phyloP scores from a whole-genome alignment of 2,329 filamentous ascomycete genomes.

The Aspergillus texensis region DNA sequence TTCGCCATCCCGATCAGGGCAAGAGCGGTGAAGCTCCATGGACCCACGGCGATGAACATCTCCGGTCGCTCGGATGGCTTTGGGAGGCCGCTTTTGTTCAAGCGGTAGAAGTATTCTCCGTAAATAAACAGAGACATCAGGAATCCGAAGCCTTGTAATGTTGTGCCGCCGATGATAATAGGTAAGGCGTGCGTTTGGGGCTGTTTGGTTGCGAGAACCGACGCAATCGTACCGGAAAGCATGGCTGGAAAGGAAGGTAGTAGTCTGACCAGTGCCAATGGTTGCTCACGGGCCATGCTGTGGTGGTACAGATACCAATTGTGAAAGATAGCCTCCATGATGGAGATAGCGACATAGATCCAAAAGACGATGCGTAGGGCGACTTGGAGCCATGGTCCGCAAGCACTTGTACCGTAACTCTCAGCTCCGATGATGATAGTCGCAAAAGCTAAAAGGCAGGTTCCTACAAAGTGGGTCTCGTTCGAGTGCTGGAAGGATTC shows the following conservation, averaged over 20 bases:
- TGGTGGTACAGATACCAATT: slow-evolving; percentile 14
- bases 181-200: slow-evolving; percentile 36
- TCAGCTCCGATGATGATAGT: slow-evolving; percentile 67
- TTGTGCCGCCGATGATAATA: slow-evolving; percentile 48
- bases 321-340: slow-evolving; percentile 10
- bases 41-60: slow-evolving; percentile 58
- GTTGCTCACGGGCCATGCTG: neutral
- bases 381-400: slow-evolving; percentile 58
- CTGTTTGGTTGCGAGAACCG: slow-evolving; percentile 34
- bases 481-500: slow-evolving; percentile 61
- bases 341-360: slow-evolving; percentile 60
- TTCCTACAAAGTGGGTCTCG: slow-evolving; percentile 65
- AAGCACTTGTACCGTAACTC: slow-evolving; percentile 61
- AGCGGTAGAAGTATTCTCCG: slow-evolving; percentile 44
- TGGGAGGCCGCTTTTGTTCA: slow-evolving; percentile 49
- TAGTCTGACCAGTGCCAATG: neutral
- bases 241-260: slow-evolving; percentile 32
- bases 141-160: slow-evolving; percentile 51
- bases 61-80: slow-evolving; percentile 44
- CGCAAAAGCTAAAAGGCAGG: slow-evolving; percentile 61
- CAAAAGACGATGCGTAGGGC: slow-evolving; percentile 66
- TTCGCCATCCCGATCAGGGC: slow-evolving; percentile 52
- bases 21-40: slow-evolving; percentile 47
- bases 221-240: slow-evolving; percentile 42
- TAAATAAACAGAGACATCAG: slow-evolving; percentile 50